Percentiles rank a stretch among this genome's conserved stretches.
These are phyloP conservation scores for Hapsidospora chrysogenum DNA, from an alignment of 495 filamentous ascomycete genomes.

Conservation along the genomic window DNA sequence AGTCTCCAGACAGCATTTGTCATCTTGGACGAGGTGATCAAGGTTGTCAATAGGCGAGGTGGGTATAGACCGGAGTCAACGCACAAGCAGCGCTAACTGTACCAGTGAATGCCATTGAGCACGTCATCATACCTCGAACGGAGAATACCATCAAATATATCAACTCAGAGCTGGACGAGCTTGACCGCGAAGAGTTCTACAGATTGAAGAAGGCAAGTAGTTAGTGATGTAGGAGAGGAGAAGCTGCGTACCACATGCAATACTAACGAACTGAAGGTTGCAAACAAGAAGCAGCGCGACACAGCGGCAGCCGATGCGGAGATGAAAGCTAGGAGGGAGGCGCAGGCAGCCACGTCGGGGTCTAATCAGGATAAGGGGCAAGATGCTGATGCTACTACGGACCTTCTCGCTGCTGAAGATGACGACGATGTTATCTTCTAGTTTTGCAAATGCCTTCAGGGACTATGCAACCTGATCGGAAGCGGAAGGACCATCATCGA, in stretches of 20 bases:
- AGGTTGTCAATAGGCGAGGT: conserved; percentile 94
- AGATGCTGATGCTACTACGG: conserved; percentile 29
- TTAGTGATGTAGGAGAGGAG: too few species aligned
- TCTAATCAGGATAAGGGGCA: conserved; percentile 30
- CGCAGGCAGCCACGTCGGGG: conserved; percentile 13
- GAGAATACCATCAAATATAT: conserved; percentile 99
- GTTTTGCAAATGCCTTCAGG: background rate
- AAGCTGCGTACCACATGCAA: too few species aligned
- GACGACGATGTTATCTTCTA: conserved; percentile 96
- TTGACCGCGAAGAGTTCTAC: conserved; percentile 98
- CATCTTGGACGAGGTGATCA: conserved; percentile 96
- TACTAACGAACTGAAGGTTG: conserved; percentile 41
- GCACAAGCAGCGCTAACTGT: conserved; percentile 16
- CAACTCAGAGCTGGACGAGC: conserved; percentile 95
- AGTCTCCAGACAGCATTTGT: conserved; percentile 97
- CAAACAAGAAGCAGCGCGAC: conserved; percentile 85
- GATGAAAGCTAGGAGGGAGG: conserved; percentile 42
- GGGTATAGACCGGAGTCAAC: conserved; percentile 9
- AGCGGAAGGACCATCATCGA: too few species aligned
- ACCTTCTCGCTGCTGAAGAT: conserved; percentile 70
- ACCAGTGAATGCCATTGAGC: conserved; percentile 36
- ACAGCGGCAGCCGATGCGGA: conserved; percentile 57
- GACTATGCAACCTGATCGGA: too few species aligned
- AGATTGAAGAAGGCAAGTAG: conserved; percentile 81
- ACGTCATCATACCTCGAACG: conserved; percentile 95